phyloP scores from a whole-genome alignment of 768 basidiomycete species.

The Clitopilus hobsonii region DNA sequence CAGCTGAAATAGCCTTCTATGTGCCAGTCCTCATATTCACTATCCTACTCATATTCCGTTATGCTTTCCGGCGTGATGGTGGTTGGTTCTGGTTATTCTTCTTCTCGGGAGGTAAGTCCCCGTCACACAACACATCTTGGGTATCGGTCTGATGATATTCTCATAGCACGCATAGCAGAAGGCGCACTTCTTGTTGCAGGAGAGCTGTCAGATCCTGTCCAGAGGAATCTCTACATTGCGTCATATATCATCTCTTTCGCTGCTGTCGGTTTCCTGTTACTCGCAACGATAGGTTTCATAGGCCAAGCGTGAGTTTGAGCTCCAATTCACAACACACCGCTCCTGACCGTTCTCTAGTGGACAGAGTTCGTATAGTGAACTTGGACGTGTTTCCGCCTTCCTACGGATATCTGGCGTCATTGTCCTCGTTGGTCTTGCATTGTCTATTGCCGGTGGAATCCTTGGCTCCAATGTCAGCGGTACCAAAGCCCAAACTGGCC shows the following conservation, averaged over 20 bases:
- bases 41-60: conserved; percentile 39
- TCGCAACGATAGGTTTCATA: conserved; percentile 42
- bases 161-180: conserved; percentile 51
- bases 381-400: conserved; percentile 30
- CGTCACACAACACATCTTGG: neutral
- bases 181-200: conserved; percentile 55
- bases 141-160: conserved; percentile 1
- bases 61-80: conserved; percentile 53
- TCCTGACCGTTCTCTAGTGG: conserved; percentile 30
- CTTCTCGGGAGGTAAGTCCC: conserved; percentile 51
- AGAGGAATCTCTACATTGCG: conserved; percentile 43
- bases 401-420: conserved; percentile 33
- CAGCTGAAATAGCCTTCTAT: conserved; percentile 57
- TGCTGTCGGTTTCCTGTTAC: conserved; percentile 33
- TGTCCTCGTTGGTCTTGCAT: conserved; percentile 31
- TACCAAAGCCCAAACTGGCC: conserved; percentile 25
- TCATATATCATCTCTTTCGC: conserved; percentile 47
- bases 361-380: conserved; percentile 48
- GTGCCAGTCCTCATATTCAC: conserved; percentile 47
- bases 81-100: conserved; percentile 68
- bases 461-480: conserved; percentile 33
- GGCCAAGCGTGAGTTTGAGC: conserved; percentile 45
- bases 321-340: conserved; percentile 9
- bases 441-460: conserved; percentile 43
- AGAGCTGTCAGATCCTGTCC: conserved; percentile 33